Evolutionary conservation across 2,329 filamentous ascomycete genomes (phyloP).

Genomic region (Torrubiella hemipterigena): DNA sequence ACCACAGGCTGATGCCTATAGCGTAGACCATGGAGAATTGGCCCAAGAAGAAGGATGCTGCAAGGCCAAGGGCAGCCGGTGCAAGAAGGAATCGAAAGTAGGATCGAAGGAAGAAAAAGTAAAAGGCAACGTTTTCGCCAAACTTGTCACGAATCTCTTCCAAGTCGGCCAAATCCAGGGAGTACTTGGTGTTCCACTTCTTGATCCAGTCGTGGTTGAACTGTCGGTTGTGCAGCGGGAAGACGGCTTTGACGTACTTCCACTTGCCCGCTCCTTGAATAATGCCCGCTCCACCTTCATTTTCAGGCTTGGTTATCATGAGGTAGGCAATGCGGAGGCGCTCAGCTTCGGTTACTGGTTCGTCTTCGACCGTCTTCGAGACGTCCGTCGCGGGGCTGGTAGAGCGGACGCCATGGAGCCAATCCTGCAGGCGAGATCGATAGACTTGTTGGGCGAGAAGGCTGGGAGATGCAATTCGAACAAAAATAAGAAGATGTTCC

Average conservation of each 20-base stretch:
- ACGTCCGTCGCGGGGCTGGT: slow-evolving; percentile 66
- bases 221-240: slow-evolving; percentile 64
- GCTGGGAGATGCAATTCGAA: slow-evolving; percentile 64
- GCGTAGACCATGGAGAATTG: slow-evolving; percentile 77
- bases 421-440: slow-evolving; percentile 80
- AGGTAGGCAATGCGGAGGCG: slow-evolving; percentile 78
- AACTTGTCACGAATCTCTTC: slow-evolving; percentile 65
- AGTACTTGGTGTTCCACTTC: slow-evolving; percentile 60
- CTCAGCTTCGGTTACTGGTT: slow-evolving; percentile 80
- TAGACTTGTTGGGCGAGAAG: slow-evolving; percentile 74
- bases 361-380: slow-evolving; percentile 50
- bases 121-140: slow-evolving; percentile 80
- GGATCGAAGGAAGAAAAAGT: slow-evolving; percentile 86
- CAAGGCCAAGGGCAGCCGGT: slow-evolving; percentile 65
- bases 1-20: slow-evolving; percentile 71
- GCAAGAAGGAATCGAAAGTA: slow-evolving; percentile 83
- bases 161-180: slow-evolving; percentile 54
- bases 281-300: slow-evolving; percentile 70
- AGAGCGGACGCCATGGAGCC: slow-evolving; percentile 78
- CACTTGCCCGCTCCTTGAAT: slow-evolving; percentile 57
- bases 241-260: slow-evolving; percentile 61
- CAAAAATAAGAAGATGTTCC: slow-evolving; percentile 68
- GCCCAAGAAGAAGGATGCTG: slow-evolving; percentile 71
- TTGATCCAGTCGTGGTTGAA: slow-evolving; percentile 70
- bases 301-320: slow-evolving; percentile 61